These are phyloP conservation scores for Calonectria pseudoreteaudii DNA, from an alignment of 2,329 filamentous ascomycete genomes.

Conservation along the genomic window DNA sequence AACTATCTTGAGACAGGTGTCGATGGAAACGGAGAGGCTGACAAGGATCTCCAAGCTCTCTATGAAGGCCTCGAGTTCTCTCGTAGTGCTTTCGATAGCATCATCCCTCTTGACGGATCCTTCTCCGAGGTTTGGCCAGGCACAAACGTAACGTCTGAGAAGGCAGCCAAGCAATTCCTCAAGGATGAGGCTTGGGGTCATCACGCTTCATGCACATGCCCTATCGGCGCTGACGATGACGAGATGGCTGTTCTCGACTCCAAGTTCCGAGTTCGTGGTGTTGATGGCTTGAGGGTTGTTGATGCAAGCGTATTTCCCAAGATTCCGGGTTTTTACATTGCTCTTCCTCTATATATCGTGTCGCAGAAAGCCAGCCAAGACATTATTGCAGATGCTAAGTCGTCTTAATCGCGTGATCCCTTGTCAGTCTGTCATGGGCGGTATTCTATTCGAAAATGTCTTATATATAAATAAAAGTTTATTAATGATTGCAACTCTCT, in stretches of 20 bases:
- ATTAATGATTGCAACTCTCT: background rate
- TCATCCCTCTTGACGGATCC: conserved; percentile 52
- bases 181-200: conserved; percentile 52
- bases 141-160: conserved; percentile 53
- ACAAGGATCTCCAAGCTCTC: conserved; percentile 56
- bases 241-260: conserved; percentile 67
- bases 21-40: conserved; percentile 45
- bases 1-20: conserved; percentile 63
- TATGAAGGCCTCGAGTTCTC: conserved; percentile 60
- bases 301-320: conserved; percentile 67
- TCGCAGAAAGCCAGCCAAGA: conserved; percentile 66
- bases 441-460: background rate
- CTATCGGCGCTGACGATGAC: conserved; percentile 67
- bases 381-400: conserved; percentile 43
- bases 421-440: too few species aligned
- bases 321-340: conserved; percentile 38
- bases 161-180: conserved; percentile 56
- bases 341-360: conserved; percentile 51
- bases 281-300: conserved; percentile 68
- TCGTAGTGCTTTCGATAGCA: conserved; percentile 53
- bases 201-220: conserved; percentile 66
- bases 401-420: background rate
- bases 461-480: background rate
- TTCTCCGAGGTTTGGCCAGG: conserved; percentile 51
- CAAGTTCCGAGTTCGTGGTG: conserved; percentile 67